Percentiles rank a stretch among this genome's conserved stretches.
Evolutionary conservation across 176 grass and related monocot species (phyloP).

Genomic region (Alopecurus myosuroides): DNA sequence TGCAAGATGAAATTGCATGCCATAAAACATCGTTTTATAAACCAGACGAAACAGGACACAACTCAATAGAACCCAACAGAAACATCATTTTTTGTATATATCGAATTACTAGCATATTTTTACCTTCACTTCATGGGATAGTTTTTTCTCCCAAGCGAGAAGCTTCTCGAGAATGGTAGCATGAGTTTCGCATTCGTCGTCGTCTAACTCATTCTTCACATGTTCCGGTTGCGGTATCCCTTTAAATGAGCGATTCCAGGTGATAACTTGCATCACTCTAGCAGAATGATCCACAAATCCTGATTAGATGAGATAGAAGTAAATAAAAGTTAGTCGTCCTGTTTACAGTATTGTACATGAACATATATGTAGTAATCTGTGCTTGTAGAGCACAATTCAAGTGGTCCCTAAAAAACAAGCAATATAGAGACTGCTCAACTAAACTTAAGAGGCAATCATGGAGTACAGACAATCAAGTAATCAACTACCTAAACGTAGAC

Average conservation of each 20-base stretch:
- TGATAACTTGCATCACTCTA: conserved; percentile 86
- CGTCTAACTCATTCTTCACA: conserved; percentile 54
- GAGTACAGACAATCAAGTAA: conserved; percentile 8
- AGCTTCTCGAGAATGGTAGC: conserved; percentile 84
- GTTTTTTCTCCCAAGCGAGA: conserved; percentile 92
- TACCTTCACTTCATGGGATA: conserved; percentile 94
- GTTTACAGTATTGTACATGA: not conserved
- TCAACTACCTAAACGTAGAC: conserved; percentile 5
- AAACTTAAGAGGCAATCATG: conserved; percentile 22
- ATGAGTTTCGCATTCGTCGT: conserved; percentile 76
- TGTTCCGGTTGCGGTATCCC: conserved; percentile 41
- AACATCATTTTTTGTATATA: not conserved
- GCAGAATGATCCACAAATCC: conserved; percentile 91
- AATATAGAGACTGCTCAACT: conserved; percentile 29
- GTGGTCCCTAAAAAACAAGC: not conserved
- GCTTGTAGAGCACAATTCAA: not conserved
- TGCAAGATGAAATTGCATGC: not conserved
- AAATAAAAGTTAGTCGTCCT: not conserved
- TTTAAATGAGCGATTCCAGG: conserved; percentile 92
- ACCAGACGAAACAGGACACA: not conserved
- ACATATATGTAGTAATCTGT: not conserved
- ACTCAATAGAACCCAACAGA: not conserved
- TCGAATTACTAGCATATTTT: not conserved
- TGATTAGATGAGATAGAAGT: conserved; percentile 19
- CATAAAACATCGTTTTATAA: not conserved